Percentiles rank a stretch among this genome's conserved stretches.
phyloP scores from a whole-genome alignment of 148 eudicot genomes.

The Vaccinium darrowii region DNA sequence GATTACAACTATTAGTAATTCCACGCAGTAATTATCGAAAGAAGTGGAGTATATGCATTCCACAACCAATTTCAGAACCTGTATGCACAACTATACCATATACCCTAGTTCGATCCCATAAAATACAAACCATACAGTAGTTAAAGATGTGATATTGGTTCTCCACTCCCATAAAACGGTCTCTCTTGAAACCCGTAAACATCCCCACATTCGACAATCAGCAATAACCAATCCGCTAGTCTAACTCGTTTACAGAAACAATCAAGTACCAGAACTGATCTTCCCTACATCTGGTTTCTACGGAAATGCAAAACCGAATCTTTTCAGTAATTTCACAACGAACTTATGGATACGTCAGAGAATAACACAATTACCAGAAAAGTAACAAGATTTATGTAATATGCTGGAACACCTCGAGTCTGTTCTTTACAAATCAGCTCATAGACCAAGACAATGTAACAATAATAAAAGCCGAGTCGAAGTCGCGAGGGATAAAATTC shows the following conservation, averaged over 20 bases:
- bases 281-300: background rate
- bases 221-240: too few species aligned
- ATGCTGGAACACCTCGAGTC: constrained; percentile 13
- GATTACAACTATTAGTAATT: background rate
- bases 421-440: constrained; percentile 15
- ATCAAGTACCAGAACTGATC: background rate
- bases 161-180: background rate
- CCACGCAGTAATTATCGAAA: background rate
- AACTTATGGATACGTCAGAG: background rate
- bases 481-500: background rate
- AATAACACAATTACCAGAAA: background rate
- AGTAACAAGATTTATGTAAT: constrained; percentile 14
- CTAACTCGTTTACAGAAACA: background rate
- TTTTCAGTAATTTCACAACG: background rate
- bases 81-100: background rate
- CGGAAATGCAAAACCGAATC: background rate
- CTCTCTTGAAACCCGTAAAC: background rate
- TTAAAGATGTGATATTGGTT: background rate
- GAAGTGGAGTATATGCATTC: background rate
- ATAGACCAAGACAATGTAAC: background rate
- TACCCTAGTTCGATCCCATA: background rate
- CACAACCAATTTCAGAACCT: background rate
- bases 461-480: background rate
- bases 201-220: background rate
- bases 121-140: background rate